Base-by-base conservation (phyloP, 441 rosid genomes). In the Adansonia gregorii region DNA sequence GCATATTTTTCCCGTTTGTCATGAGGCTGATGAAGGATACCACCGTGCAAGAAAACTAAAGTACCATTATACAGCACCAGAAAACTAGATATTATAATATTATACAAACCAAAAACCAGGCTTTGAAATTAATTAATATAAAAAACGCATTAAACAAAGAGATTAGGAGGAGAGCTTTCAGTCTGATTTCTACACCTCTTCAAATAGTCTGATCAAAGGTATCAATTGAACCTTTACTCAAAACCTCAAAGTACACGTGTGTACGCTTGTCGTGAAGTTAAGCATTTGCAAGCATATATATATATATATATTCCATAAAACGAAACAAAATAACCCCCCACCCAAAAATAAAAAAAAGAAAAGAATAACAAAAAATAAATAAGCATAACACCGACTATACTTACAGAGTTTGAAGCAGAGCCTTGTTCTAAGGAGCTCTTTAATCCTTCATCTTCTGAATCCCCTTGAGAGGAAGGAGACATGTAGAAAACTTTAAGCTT, bases 401-500 rank as follows among this genome's bases (percentile, higher is more conserved):
- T 90, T 79, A 94, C 98, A 72, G 89, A 64, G 77, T 85, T 84
- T 72, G 85, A 79, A 78, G 90, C 98, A 17, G 89, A 83, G 84
- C 87, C 87, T 67, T 55, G 82, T 54, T 52, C 81, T 65, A 82
- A 66, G 83, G 89, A 82, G 78, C 77, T 87, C 86, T 74, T 85
- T 64, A 86, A 74, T 45, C 78, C 90, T 58, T 52, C 74, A 76
- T 87, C 91, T 73, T 88, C 97, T 67, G 83, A 79, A 81, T 82
- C 85, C 76, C 85, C 93, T 79, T 85, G 89, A 56, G 89, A 55
- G 35, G 97, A 81, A 19, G 90, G 86, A 59, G 89, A 31, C 55
- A 82, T 64, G 78, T 95, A 94, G 3, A 89, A 76, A 83, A 94
- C 99, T 86, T 90, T 95, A 68, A 95, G 97, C 89, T 92, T 95